Conservation (phyloP, 1,284 basidiomycete species). For the Cutaneotrichosporon sp. region DNA sequence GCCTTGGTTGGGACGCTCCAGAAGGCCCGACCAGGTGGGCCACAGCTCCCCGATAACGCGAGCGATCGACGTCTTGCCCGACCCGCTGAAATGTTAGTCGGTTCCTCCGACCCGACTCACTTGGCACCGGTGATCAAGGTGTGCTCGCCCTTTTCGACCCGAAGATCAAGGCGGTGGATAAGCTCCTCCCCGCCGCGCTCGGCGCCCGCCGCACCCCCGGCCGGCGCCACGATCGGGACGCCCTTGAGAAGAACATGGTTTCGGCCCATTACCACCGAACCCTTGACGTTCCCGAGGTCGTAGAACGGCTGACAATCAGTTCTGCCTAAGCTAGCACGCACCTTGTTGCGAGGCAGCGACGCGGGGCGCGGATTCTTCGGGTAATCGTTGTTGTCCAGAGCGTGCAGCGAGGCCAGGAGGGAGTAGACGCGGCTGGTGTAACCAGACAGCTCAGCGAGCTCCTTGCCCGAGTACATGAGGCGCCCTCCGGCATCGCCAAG, state of each 20-base stretch:
- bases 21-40: constrained; percentile 59
- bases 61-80: constrained; percentile 92
- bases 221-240: constrained; percentile 76
- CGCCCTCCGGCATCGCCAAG: constrained; percentile 93
- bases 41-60: constrained; percentile 88
- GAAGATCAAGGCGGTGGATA: constrained; percentile 70
- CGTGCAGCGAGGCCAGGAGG: constrained; percentile 81
- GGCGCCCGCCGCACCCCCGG: constrained; percentile 56
- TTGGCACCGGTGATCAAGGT: constrained; percentile 86
- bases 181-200: constrained; percentile 63
- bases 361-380: constrained; percentile 41
- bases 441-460: constrained; percentile 88
- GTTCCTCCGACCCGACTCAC: constrained; percentile 33
- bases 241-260: constrained; percentile 63
- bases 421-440: constrained; percentile 88
- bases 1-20: constrained; percentile 56
- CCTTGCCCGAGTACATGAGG: constrained; percentile 63
- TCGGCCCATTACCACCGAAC: constrained; percentile 49
- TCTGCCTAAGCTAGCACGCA: constrained; percentile 27
- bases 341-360: constrained; percentile 33
- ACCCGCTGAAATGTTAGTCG: constrained; percentile 65
- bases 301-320: constrained; percentile 51
- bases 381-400: constrained; percentile 58
- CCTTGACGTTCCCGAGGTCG: constrained; percentile 56
- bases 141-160: constrained; percentile 78